Base-by-base conservation (phyloP, 345 rosid species). In the Anacardium occidentale region DNA sequence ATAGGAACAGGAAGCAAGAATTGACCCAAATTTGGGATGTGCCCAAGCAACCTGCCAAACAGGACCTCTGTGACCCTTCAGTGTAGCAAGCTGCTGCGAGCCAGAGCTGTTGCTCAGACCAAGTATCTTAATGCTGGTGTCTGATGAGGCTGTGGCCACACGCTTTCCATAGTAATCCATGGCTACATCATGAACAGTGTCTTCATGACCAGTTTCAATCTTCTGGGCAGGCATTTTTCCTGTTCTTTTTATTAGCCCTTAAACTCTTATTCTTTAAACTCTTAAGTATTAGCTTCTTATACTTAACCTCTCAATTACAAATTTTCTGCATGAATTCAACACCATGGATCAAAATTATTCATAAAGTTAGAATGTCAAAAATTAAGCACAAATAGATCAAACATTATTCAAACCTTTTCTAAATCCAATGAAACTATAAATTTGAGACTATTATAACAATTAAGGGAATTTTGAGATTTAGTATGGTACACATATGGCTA, bases 171-270 rank as follows among this genome's bases (percentile, higher is more conserved):
- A 65, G 69, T 65, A 65, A 47, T 65, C 69, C 69, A 65, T 68
- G 14, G 71, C 71, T 20, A 68, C 71, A 53, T 68, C 71, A 29
- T 68, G 71, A 22, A 68, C 50, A 7, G 32, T 68, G 71, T 68
- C 71, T 34, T 68, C 71, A 68, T 68, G 71, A 68, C 71, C 71
- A 26, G 71, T 68, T 68, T 68, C 71, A 32, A 68, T 68, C 71
- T 68, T 68, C 71, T 68, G 71, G 5, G 71, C 44, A 53, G 71
- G 71, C 71, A 68, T 68, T 50, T 53, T 68, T 65, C 54, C 65
- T 17, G 65, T 62, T 62, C 20, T 62, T 20, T 7, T n/a, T 62
- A 21, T 56, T 25, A 56, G 25, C 40, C 37, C 69, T 48, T 13
- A 15, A 65, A 26, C 48, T 65, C 56, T 40, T 20, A 42, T 2